Evolutionary conservation across 2,329 filamentous ascomycete genomes (phyloP).

Genomic region (Calonectria pseudoreteaudii): DNA sequence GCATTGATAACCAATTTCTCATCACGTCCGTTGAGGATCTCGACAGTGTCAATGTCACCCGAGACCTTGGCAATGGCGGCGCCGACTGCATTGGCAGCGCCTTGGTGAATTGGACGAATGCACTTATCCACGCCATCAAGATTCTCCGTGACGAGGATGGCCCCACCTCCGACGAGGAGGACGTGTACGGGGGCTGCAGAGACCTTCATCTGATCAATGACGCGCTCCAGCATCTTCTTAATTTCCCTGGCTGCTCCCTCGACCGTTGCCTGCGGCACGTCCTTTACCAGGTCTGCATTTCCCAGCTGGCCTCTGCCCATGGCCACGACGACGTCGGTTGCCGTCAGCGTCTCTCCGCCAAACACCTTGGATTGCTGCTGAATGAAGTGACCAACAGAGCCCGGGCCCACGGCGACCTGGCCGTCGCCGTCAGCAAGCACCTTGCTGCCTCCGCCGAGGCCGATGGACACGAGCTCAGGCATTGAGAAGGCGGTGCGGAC

Average conservation of each 20-base stretch:
- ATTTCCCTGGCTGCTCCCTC: constrained; percentile 49
- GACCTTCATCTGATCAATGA: constrained; percentile 68
- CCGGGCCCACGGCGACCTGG: constrained; percentile 63
- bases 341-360: constrained; percentile 64
- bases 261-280: constrained; percentile 37
- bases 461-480: constrained; percentile 67
- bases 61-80: constrained; percentile 69
- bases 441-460: constrained; percentile 65
- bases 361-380: constrained; percentile 62
- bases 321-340: constrained; percentile 63
- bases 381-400: constrained; percentile 66
- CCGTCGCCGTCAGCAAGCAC: constrained; percentile 39
- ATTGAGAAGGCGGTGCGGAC: constrained; percentile 70
- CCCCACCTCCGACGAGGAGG: constrained; percentile 69
- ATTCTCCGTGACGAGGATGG: constrained; percentile 60
- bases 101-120: constrained; percentile 63
- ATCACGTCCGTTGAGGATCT: constrained; percentile 55
- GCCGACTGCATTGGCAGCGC: constrained; percentile 70
- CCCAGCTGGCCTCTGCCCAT: constrained; percentile 48
- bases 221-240: constrained; percentile 60
- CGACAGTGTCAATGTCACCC: constrained; percentile 64
- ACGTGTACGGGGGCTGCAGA: constrained; percentile 63
- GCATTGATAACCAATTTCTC: constrained; percentile 53
- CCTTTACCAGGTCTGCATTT: constrained; percentile 42
- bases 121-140: constrained; percentile 63